These are phyloP conservation scores for Tricholoma sp. DNA, from an alignment of 768 basidiomycete genomes.

Conservation along the genomic window DNA sequence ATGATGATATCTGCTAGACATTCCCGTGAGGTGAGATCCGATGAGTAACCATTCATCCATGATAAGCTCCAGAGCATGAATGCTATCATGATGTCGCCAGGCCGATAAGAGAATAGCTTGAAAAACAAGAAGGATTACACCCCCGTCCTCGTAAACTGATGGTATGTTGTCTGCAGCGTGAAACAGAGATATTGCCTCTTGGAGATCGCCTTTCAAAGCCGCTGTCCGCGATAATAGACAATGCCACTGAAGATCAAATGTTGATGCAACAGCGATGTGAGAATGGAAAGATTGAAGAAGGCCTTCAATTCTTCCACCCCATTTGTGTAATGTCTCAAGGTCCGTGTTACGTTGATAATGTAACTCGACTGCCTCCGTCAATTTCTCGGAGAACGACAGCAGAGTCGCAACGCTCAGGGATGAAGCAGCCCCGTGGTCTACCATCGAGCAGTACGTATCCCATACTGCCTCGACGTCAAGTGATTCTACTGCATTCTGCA, in stretches of 20 bases:
- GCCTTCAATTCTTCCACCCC: not conserved
- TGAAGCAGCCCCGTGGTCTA: conserved; percentile 6
- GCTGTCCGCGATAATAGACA: conserved; percentile 9
- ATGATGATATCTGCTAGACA: not conserved
- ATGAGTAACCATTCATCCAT: conserved; percentile 32
- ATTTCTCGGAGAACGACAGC: conserved; percentile 18
- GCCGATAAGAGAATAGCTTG: conserved; percentile 32
- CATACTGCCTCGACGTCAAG: conserved; percentile 37
- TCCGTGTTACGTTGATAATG: not conserved
- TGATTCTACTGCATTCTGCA: conserved; percentile 4
- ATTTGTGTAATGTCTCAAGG: not conserved
- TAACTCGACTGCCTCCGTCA: conserved; percentile 20
- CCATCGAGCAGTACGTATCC: conserved; percentile 28
- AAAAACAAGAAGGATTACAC: conserved; percentile 25
- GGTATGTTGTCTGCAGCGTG: conserved; percentile 18
- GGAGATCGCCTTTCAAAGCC: conserved; percentile 7
- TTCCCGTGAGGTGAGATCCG: conserved; percentile 13
- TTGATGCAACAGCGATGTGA: not conserved
- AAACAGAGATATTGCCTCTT: conserved; percentile 14
- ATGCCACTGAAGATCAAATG: conserved; percentile 9
- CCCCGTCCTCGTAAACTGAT: conserved; percentile 16
- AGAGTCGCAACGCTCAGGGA: not conserved
- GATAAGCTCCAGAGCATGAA: conserved; percentile 33
- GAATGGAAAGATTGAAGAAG: not conserved
- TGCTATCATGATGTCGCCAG: conserved; percentile 25